A percentile compares a stretch with the other conserved stretches of the same genome.
Conservation (phyloP, 164 flowering plant species). For the Kingdonia uniflora region DNA sequence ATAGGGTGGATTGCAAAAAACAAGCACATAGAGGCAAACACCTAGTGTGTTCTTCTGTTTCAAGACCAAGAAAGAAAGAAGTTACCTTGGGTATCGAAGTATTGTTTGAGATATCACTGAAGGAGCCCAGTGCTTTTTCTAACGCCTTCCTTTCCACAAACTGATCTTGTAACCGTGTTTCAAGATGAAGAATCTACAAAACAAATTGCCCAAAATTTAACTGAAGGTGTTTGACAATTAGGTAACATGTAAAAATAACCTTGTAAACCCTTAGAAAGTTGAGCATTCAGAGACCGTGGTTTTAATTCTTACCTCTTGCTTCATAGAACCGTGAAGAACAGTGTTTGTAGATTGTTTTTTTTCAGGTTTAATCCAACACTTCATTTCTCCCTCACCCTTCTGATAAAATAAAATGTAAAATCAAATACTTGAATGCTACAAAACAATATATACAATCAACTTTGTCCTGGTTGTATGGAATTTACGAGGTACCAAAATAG, state of each 20-base stretch:
- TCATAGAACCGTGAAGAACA: conserved; percentile 41
- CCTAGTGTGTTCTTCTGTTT: not conserved
- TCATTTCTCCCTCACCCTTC: conserved; percentile 38
- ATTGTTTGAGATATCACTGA: conserved; percentile 18
- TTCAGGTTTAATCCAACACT: conserved; percentile 13
- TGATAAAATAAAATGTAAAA: conserved; percentile 10
- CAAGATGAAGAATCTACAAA: conserved; percentile 62
- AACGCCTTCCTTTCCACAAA: conserved; percentile 36
- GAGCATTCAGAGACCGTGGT: not conserved
- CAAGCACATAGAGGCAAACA: not conserved
- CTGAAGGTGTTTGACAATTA: too few relatives aligned
- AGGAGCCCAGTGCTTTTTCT: conserved; percentile 46
- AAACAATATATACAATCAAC: not conserved
- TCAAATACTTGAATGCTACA: conserved; percentile 3
- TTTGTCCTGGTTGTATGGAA: not conserved
- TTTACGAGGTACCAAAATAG: too few relatives aligned
- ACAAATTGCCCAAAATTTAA: too few relatives aligned
- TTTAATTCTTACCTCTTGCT: conserved; percentile 63
- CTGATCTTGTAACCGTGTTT: conserved; percentile 50
- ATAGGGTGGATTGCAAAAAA: not conserved
- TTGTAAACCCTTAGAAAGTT: not conserved
- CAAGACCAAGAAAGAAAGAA: conserved; percentile 1
- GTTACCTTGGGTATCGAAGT: conserved; percentile 48
- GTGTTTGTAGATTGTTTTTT: conserved; percentile 29
- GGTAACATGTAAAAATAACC: not conserved